Base-by-base conservation (phyloP, 495 filamentous ascomycete genomes). In the Penicillium turbatum region DNA sequence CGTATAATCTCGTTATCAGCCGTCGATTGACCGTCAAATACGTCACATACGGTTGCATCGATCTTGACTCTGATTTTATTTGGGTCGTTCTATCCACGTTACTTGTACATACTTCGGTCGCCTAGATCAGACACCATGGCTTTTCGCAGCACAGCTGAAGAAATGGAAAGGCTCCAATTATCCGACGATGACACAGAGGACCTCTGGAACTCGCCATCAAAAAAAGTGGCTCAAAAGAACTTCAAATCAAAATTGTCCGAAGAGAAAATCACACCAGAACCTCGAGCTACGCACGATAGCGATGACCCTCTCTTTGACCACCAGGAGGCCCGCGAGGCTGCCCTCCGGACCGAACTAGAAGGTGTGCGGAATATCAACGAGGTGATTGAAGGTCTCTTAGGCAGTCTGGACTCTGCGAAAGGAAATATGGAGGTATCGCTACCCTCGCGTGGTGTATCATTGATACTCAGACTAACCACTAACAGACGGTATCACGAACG, bases 361-460 rank as follows among this genome's bases (percentile, higher is more conserved):
- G 83, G 82, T 38, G 85, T 98, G 15, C 81, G 85, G 37, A 86
- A 85, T 42, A 86, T 98, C 63, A 97, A 97, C 62, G 76, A 86
- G 46, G 83, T 91, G 10, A 88, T 98, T 54, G 89, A 95, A 68
- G 84, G 83, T 3, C 85, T 95, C 4, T 72, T 95, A n/a, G 77
- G 79, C 11, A 90, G 86, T 29, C 75, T 97, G 6, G 85, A 89
- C 58, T 81, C 82, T 53, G 90, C 93, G 9, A 90, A 86, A 62
- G 83, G 80, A 36, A 97, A 97, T 69, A 97, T 98, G 92, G 82
- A 90, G 62, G 90, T 91, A 77, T 79, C 63, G 48, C 36, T 36
- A 9, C 15, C 40, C 8, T 19, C 15, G 30, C 26, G 13, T n/a
- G 5, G n/a, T 42, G 16, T 21, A 34, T 13, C 5, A n/a, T 29